Conservation (phyloP, 805 yeast genomes). For the Pichia phayaonensis region DNA sequence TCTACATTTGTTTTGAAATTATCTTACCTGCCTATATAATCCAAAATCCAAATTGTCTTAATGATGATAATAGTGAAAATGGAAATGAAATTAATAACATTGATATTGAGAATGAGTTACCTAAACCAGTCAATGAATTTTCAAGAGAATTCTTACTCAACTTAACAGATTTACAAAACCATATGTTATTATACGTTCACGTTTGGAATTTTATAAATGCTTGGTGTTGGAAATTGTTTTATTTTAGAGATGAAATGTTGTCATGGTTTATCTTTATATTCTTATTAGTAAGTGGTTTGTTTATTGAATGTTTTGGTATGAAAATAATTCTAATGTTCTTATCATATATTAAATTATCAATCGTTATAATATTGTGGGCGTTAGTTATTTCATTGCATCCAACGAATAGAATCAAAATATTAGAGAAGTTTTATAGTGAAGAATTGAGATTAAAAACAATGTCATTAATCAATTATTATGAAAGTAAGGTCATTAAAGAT, state of each 20-base stretch:
- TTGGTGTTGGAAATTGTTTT: constrained; percentile 48
- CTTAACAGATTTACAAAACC: constrained; percentile 78
- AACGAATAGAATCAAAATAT: constrained; percentile 35
- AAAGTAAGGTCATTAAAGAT: constrained; percentile 33
- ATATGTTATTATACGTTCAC: constrained; percentile 57
- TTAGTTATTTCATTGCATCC: constrained; percentile 45
- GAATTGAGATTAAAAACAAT: constrained; percentile 51
- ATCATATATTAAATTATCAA: constrained; percentile 25
- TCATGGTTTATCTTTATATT: constrained; percentile 45
- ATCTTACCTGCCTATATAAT: constrained; percentile 61
- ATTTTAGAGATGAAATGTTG: constrained; percentile 53
- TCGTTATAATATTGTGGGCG: constrained; percentile 44
- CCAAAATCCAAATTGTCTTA: constrained; percentile 47
- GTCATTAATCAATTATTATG: constrained; percentile 42
- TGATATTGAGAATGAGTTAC: constrained; percentile 41
- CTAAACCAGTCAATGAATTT: constrained; percentile 70
- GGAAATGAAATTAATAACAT: constrained; percentile 30
- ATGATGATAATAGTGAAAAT: not conserved
- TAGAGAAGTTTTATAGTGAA: constrained; percentile 48
- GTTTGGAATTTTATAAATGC: constrained; percentile 50
- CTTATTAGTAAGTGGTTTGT: constrained; percentile 13
- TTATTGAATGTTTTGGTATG: constrained; percentile 25
- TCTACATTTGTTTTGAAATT: constrained; percentile 43
- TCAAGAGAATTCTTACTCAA: constrained; percentile 72
- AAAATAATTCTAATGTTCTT: constrained; percentile 13